Conservation (phyloP, 495 filamentous ascomycete genomes). For the Emericellopsis terricola region DNA sequence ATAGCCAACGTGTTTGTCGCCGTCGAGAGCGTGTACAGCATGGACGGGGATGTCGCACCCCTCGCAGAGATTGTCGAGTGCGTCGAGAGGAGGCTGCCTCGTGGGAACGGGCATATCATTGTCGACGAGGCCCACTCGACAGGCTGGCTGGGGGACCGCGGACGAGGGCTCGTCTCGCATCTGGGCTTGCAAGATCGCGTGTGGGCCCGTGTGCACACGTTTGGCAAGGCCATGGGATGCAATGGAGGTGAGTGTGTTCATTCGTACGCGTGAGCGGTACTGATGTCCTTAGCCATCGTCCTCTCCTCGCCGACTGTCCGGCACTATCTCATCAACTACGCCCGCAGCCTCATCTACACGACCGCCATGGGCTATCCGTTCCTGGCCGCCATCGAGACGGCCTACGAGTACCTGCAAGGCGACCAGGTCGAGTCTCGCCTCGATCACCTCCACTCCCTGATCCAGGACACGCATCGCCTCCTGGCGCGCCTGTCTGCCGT, state of each 20-base stretch:
- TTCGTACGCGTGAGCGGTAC: not conserved
- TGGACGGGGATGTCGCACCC: conserved; percentile 64
- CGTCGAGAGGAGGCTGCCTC: conserved; percentile 37
- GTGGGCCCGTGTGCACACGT: conserved; percentile 55
- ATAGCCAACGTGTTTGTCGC: conserved; percentile 41
- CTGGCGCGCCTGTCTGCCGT: conserved; percentile 5
- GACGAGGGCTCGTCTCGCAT: conserved; percentile 48
- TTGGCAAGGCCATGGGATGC: conserved; percentile 59
- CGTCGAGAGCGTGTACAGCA: conserved; percentile 64
- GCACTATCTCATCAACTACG: conserved; percentile 46
- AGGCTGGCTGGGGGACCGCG: conserved; percentile 43
- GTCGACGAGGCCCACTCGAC: conserved; percentile 70
- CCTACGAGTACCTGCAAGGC: conserved; percentile 28
- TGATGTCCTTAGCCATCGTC: conserved; percentile 16
- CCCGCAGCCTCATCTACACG: conserved; percentile 40
- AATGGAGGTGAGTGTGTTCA: conserved; percentile 41
- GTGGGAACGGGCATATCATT: conserved; percentile 44
- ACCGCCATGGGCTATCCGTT: conserved; percentile 37
- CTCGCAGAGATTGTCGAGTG: conserved; percentile 37
- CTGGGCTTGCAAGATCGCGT: conserved; percentile 47
- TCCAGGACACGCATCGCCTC: conserved; percentile 10
- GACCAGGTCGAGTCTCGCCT: conserved; percentile 21
- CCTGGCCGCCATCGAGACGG: conserved; percentile 27
- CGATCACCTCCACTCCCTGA: conserved; percentile 8
- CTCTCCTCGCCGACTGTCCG: conserved; percentile 29